Evolutionary conservation across 371 early-diverging fungal genomes (phyloP).

Genomic region (Circinella minor): DNA sequence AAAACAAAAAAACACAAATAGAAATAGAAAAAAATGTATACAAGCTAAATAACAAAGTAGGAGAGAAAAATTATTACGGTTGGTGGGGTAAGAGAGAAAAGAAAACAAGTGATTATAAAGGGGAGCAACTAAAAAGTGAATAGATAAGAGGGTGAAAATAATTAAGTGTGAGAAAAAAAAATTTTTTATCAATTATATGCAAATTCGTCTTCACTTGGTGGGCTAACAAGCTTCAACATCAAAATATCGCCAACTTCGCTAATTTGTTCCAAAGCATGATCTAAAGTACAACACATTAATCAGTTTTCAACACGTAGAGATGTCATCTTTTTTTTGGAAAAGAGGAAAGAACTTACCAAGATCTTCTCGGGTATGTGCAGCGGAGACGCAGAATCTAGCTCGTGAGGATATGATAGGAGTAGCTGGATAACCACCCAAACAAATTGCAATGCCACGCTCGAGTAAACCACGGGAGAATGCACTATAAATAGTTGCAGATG

Average conservation of each 20-base stretch:
- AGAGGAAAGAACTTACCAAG: slow-evolving; percentile 52
- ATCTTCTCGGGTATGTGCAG: slow-evolving; percentile 96
- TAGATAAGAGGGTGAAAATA: neutral
- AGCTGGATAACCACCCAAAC: slow-evolving; percentile 99
- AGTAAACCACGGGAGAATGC: slow-evolving; percentile 96
- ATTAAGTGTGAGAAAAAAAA: neutral
- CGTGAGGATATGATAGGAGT: slow-evolving; percentile 97
- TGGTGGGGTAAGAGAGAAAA: neutral
- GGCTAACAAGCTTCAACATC: slow-evolving; percentile 45
- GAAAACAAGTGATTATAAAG: slow-evolving; percentile 3
- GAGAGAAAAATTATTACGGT: neutral
- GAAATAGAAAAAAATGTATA: neutral
- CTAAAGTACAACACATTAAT: slow-evolving; percentile 5
- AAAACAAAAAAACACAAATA: neutral
- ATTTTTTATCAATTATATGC: neutral
- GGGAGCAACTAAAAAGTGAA: neutral
- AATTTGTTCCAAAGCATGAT: slow-evolving; percentile 60
- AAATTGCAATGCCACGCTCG: slow-evolving; percentile 93
- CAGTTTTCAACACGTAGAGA: too few species aligned
- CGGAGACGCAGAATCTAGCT: slow-evolving; percentile 97
- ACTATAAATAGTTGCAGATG: slow-evolving; percentile 18
- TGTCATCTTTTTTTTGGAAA: too few species aligned
- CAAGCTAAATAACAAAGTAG: slow-evolving; percentile 1
- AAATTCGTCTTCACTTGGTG: neutral
- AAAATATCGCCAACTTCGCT: slow-evolving; percentile 64